These are phyloP conservation scores for Solanum neorickii DNA, from an alignment of 257 asterid species.

Conservation along the genomic window DNA sequence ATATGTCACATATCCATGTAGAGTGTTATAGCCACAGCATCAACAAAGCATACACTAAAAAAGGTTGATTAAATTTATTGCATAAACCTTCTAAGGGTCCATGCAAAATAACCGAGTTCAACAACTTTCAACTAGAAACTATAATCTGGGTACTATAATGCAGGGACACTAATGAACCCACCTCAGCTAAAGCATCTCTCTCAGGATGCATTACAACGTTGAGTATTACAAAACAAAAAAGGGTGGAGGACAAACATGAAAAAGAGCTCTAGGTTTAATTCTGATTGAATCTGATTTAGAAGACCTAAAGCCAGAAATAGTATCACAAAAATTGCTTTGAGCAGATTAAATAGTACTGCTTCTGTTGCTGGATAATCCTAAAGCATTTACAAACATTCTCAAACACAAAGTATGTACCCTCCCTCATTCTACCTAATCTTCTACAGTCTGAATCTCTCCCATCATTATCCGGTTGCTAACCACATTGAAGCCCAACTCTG, in stretches of 20 bases:
- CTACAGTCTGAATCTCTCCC: constrained; percentile 93
- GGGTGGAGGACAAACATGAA: neutral
- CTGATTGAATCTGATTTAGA: neutral
- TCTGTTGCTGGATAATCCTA: constrained; percentile 30
- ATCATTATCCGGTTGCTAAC: constrained; percentile 95
- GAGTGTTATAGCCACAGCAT: neutral
- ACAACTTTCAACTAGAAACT: neutral
- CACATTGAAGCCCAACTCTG: constrained; percentile 84
- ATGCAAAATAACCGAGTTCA: neutral
- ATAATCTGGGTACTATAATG: neutral
- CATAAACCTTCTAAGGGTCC: neutral
- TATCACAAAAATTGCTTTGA: constrained; percentile 42
- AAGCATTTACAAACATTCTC: constrained; percentile 30
- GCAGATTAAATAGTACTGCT: constrained; percentile 45
- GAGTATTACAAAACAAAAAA: neutral
- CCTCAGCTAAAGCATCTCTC: neutral
- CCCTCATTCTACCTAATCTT: constrained; percentile 34
- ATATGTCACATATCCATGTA: neutral
- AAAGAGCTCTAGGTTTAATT: neutral
- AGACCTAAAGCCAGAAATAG: constrained; percentile 14
- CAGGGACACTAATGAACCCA: neutral
- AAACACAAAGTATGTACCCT: constrained; percentile 39
- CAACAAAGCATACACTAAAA: neutral
- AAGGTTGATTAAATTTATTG: neutral
- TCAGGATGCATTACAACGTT: neutral